phyloP scores from a whole-genome alignment of 306 rosid genomes.

The Quercus berberidifolia region DNA sequence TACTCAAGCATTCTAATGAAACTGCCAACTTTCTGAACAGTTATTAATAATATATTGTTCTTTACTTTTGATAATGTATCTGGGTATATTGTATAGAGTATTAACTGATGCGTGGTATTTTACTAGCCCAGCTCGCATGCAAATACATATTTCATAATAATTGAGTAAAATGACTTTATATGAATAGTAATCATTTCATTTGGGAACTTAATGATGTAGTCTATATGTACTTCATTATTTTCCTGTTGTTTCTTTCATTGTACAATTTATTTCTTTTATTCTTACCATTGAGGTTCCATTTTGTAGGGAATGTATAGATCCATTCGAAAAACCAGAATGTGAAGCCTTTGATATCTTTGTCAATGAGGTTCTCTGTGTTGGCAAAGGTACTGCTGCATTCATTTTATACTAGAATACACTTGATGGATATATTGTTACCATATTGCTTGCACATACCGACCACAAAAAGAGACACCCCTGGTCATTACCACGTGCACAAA shows the following conservation, averaged over 20 bases:
- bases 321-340: slow-evolving; percentile 84
- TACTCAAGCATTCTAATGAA: background rate
- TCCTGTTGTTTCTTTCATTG: background rate
- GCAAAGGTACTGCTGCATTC: slow-evolving; percentile 53
- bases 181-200: background rate
- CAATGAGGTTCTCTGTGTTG: slow-evolving; percentile 71
- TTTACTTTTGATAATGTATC: background rate
- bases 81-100: background rate
- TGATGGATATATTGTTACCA: background rate
- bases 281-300: slow-evolving; percentile 19
- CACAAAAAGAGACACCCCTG: background rate
- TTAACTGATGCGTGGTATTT: background rate
- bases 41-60: background rate
- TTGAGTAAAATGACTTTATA: background rate
- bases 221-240: background rate
- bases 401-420: background rate
- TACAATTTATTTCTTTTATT: background rate
- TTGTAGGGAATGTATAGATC: slow-evolving; percentile 86
- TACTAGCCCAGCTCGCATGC: background rate
- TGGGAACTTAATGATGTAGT: background rate
- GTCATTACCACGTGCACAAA: background rate
- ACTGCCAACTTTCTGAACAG: background rate
- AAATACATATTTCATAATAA: background rate
- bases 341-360: slow-evolving; percentile 88
- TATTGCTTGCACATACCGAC: background rate